Evolutionary conservation across 306 rosid species (phyloP), one percentile per base, ranked within the genome.

Genomic region (Cotoneaster glaucophyllus): DNA sequence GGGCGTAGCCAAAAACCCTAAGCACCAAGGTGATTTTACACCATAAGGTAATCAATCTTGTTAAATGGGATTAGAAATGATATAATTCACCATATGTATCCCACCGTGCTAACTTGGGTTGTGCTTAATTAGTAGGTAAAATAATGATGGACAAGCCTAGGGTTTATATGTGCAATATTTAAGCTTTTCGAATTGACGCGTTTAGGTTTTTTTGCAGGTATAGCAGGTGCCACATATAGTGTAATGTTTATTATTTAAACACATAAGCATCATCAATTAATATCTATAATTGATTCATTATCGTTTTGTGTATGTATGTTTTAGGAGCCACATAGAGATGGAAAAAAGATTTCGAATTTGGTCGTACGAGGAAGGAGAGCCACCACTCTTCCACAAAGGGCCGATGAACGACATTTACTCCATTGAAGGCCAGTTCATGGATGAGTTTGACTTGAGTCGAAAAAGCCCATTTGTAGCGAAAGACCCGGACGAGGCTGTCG

Each of bases 381-480:
- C 53, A 11, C 97, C 97, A 29, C 25, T 87, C 25, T 78, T 83
- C 18, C 93, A 91, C 59, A 71, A 70, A 52, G 97, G 91, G 15
- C 97, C 97, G 3, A 41, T 84, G 75, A 91, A 90, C 65, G 80
- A 85, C 83, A 91, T 87, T 28, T 91, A 91, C 77, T 69, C 94
- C 50, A 91, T 83, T 3, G 97, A 87, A 74, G 97, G 97, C 4
- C 88, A 84, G 45, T 86, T 89, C 84, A 91, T 91, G 1, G 90
- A 87, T 6, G 94, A 89, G 80, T 64, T 91, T 5, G 94, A 89
- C 79, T 73, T 91, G 43, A 50, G 26, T 32, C 65, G 67, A 45
- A 59, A 19, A 8, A 84, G 65, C 53, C 81, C 78, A n/a, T 82
- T 80, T 67, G 39, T 56, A 57, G 88, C 88, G 0, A 63, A 44